Evolutionary conservation across 495 filamentous ascomycete genomes (phyloP).

Genomic region (Talaromyces ruber): DNA sequence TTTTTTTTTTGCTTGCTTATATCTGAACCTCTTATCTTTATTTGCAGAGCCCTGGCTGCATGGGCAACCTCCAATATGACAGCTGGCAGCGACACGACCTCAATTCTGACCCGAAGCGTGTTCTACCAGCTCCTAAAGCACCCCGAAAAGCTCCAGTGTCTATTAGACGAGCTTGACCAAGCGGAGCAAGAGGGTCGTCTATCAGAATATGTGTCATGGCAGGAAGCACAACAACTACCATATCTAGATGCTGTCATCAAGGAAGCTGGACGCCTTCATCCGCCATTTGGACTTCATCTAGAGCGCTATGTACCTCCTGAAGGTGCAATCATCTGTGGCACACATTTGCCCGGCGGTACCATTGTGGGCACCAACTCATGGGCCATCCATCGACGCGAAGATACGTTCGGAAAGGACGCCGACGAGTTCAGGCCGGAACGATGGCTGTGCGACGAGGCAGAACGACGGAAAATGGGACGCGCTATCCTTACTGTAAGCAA

Average conservation of each 20-base stretch:
- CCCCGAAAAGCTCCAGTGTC: conserved; percentile 14
- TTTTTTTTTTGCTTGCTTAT: background rate
- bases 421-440: conserved; percentile 19
- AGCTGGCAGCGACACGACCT: conserved; percentile 39
- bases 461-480: conserved; percentile 9
- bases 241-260: conserved; percentile 41
- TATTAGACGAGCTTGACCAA: conserved; percentile 15
- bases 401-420: conserved; percentile 17
- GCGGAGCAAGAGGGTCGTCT: conserved; percentile 9
- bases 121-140: conserved; percentile 27
- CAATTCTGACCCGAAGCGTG: conserved; percentile 25
- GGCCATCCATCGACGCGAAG: conserved; percentile 11
- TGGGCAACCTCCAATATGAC: conserved; percentile 32
- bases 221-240: conserved; percentile 21
- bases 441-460: conserved; percentile 10
- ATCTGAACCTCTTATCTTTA: background rate
- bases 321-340: conserved; percentile 14
- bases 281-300: conserved; percentile 24
- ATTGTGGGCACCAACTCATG: conserved; percentile 14
- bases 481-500: conserved; percentile 15
- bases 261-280: conserved; percentile 49
- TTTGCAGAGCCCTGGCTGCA: conserved; percentile 6
- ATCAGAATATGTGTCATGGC: conserved; percentile 18
- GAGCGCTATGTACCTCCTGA: conserved; percentile 27
- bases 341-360: conserved; percentile 13